These are phyloP conservation scores for Lachancea kluyveri DNA, from an alignment of 805 yeast species.

Conservation along the genomic window DNA sequence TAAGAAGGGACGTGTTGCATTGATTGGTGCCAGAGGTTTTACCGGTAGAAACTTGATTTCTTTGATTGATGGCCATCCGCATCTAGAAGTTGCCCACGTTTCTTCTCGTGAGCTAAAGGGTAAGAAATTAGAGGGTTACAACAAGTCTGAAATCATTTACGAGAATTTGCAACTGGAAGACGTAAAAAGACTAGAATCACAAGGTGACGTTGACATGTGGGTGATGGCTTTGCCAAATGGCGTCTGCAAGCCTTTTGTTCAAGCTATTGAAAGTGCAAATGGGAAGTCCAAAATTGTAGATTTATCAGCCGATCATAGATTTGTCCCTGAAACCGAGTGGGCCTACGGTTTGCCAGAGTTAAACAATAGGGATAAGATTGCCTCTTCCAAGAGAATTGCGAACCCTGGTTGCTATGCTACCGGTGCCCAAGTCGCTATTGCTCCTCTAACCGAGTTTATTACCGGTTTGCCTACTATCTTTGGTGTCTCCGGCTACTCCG, in stretches of 20 bases:
- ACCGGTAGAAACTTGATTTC: slow-evolving; percentile 92
- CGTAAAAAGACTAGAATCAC: slow-evolving; percentile 67
- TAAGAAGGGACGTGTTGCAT: slow-evolving; percentile 67
- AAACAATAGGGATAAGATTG: slow-evolving; percentile 58
- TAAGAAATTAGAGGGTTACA: slow-evolving; percentile 78
- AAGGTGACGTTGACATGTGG: slow-evolving; percentile 87
- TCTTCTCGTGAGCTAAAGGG: slow-evolving; percentile 95
- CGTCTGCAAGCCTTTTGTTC: slow-evolving; percentile 84
- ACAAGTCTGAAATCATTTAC: slow-evolving; percentile 71
- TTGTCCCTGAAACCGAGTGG: slow-evolving; percentile 87
- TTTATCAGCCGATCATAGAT: slow-evolving; percentile 92
- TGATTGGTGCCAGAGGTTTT: slow-evolving; percentile 97
- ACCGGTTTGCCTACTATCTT: slow-evolving; percentile 77
- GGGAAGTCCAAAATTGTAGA: slow-evolving; percentile 82
- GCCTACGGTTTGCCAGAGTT: slow-evolving; percentile 93
- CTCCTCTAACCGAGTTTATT: slow-evolving; percentile 70
- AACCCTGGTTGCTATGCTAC: slow-evolving; percentile 99
- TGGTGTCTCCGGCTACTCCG: slow-evolving; percentile 97
- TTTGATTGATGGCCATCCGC: slow-evolving; percentile 81
- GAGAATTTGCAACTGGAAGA: slow-evolving; percentile 86
- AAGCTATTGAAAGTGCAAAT: slow-evolving; percentile 62
- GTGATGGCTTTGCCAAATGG: slow-evolving; percentile 99
- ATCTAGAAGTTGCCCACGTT: slow-evolving; percentile 82
- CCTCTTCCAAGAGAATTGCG: slow-evolving; percentile 72
- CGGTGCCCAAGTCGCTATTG: slow-evolving; percentile 88